Percentiles rank a stretch among this genome's conserved stretches.
Evolutionary conservation across 192 early-diverging fungal species (phyloP).

Genomic region (Umbelopsis vinacea): DNA sequence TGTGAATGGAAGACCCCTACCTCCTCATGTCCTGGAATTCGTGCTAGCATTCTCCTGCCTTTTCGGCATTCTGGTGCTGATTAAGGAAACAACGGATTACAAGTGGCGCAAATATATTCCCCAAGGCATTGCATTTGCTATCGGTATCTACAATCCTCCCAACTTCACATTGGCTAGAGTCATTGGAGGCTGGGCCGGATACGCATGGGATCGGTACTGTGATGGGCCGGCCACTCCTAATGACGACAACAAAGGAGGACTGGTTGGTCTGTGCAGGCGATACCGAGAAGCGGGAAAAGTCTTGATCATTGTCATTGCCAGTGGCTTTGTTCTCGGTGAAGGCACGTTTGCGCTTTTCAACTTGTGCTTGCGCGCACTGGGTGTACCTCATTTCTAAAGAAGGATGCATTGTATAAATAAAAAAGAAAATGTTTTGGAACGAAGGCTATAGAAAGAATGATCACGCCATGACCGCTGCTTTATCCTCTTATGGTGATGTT

Average conservation of each 20-base stretch:
- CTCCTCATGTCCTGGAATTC: conserved; percentile 65
- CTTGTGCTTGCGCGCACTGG: conserved; percentile 45
- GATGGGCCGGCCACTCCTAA: not conserved
- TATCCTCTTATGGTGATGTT: too few species aligned
- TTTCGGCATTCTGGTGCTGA: conserved; percentile 48
- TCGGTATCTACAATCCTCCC: conserved; percentile 81
- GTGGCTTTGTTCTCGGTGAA: conserved; percentile 78
- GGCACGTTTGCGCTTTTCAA: conserved; percentile 74
- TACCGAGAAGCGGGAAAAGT: conserved; percentile 53
- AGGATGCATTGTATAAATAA: not conserved
- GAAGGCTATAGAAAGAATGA: too few species aligned
- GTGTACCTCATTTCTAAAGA: conserved; percentile 42
- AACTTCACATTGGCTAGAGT: conserved; percentile 75
- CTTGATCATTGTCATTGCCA: conserved; percentile 73
- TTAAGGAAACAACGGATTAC: conserved; percentile 21
- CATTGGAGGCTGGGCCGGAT: conserved; percentile 58
- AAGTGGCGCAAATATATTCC: conserved; percentile 61
- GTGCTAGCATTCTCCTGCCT: conserved; percentile 56
- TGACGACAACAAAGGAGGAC: conserved; percentile 10
- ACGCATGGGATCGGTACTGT: conserved; percentile 55
- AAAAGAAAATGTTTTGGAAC: too few species aligned
- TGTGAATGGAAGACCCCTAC: conserved; percentile 75
- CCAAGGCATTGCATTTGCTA: conserved; percentile 78
- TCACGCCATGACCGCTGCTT: too few species aligned
- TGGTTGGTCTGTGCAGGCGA: conserved; percentile 23